Percentiles rank a stretch among this genome's conserved stretches.
Evolutionary conservation across 169 alveolate species (phyloP).

Genomic region (Plasmodium gonderi): DNA sequence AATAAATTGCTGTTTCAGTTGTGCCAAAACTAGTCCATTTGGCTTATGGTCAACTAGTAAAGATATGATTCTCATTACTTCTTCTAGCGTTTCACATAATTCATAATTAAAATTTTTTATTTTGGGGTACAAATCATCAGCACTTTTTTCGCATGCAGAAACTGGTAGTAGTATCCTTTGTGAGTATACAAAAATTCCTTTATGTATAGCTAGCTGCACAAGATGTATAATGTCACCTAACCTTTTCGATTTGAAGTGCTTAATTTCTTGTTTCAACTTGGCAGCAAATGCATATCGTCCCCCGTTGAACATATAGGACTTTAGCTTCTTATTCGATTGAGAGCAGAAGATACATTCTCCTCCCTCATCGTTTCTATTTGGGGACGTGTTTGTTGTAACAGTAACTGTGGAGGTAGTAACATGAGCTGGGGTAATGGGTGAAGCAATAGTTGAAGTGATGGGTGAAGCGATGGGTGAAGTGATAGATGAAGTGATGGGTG

Average conservation of each 20-base stretch:
- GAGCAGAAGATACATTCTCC: slow-evolving; percentile 53
- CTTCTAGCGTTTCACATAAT: slow-evolving; percentile 78
- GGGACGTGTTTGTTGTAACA: not conserved
- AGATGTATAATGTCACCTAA: slow-evolving; percentile 85
- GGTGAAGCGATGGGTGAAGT: too few relatives aligned
- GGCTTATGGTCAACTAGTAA: slow-evolving; percentile 82
- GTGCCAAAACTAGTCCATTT: slow-evolving; percentile 84
- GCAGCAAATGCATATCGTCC: slow-evolving; percentile 87
- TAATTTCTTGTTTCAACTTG: slow-evolving; percentile 77
- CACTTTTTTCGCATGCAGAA: slow-evolving; percentile 86
- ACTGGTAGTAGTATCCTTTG: slow-evolving; percentile 85
- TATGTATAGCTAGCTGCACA: slow-evolving; percentile 85
- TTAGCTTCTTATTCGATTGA: slow-evolving; percentile 19
- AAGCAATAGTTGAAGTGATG: too few relatives aligned
- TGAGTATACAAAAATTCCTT: slow-evolving; percentile 84
- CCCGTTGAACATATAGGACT: slow-evolving; percentile 80
- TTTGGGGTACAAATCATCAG: slow-evolving; percentile 84
- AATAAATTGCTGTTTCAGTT: slow-evolving; percentile 84
- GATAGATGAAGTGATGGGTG: too few relatives aligned
- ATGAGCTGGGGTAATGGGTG: too few relatives aligned
- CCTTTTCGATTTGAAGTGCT: slow-evolving; percentile 81
- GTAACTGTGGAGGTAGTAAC: not conserved
- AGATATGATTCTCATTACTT: slow-evolving; percentile 80
- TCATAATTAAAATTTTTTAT: slow-evolving; percentile 78
- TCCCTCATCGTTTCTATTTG: not conserved